Conservation (phyloP, 2,329 filamentous ascomycete genomes). For the Ustulina deusta region DNA sequence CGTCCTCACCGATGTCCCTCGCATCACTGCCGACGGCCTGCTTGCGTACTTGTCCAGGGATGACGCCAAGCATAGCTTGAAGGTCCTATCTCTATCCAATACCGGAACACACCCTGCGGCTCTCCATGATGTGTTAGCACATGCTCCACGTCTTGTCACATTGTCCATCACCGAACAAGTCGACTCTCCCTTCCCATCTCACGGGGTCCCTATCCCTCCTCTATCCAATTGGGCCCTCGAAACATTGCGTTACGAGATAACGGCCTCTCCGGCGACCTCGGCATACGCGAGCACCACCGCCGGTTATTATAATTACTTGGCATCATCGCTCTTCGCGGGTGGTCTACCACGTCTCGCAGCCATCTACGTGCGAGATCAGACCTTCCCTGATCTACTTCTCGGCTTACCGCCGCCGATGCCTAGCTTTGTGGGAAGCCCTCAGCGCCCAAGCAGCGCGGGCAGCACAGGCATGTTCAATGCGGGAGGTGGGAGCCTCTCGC, state of each 20-base stretch:
- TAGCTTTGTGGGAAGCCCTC: constrained; percentile 54
- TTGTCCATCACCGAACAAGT: constrained; percentile 67
- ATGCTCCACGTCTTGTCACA: constrained; percentile 68
- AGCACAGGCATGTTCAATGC: constrained; percentile 48
- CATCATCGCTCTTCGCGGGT: constrained; percentile 81
- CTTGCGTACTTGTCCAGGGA: constrained; percentile 73
- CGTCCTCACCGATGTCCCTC: constrained; percentile 76
- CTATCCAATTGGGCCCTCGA: constrained; percentile 76
- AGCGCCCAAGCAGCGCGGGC: constrained; percentile 54
- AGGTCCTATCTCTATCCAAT: constrained; percentile 75
- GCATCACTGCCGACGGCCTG: constrained; percentile 78
- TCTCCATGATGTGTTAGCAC: constrained; percentile 70
- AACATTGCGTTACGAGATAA: constrained; percentile 86
- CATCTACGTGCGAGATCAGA: constrained; percentile 87
- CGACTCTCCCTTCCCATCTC: constrained; percentile 62
- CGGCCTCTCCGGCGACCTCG: constrained; percentile 66
- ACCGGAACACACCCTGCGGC: constrained; percentile 75
- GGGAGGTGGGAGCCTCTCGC: constrained; percentile 46
- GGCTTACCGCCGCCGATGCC: constrained; percentile 73
- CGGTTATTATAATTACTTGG: constrained; percentile 86
- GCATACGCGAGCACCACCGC: constrained; percentile 67
- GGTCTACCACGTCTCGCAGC: constrained; percentile 78
- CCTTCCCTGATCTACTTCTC: constrained; percentile 84
- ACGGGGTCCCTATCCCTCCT: constrained; percentile 65
- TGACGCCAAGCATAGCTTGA: constrained; percentile 70